phyloP scores from a whole-genome alignment of 2,329 filamentous ascomycete species.

The Colletotrichum kahawae region DNA sequence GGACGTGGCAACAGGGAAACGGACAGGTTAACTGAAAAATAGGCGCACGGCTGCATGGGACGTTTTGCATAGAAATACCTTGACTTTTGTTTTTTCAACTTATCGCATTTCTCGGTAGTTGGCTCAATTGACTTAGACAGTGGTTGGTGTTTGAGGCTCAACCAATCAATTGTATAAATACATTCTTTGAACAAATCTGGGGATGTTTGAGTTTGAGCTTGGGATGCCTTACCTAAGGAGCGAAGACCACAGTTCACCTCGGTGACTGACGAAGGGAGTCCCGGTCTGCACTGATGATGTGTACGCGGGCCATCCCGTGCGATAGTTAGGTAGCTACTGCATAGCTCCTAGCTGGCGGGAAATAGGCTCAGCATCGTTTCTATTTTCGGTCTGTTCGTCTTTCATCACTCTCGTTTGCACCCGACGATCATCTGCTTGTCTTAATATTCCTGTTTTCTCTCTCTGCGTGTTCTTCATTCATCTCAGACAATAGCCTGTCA shows the following conservation, averaged over 20 bases:
- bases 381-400: not conserved
- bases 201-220: not conserved
- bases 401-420: not conserved
- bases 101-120: conserved; percentile 30
- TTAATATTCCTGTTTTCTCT: not conserved
- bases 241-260: not conserved
- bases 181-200: not conserved
- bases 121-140: conserved; percentile 11
- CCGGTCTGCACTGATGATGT: not conserved
- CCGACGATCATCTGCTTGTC: not conserved
- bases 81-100: not conserved
- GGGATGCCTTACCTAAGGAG: not conserved
- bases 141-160: not conserved
- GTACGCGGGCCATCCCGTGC: conserved; percentile 5
- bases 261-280: not conserved
- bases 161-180: not conserved
- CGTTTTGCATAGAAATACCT: conserved; percentile 20
- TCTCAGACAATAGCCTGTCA: not conserved
- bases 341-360: not conserved
- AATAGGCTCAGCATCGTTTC: not conserved
- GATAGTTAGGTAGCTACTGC: not conserved
- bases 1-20: conserved; percentile 16
- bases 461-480: not conserved
- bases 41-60: conserved; percentile 3
- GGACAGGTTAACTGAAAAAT: conserved; percentile 23